These are phyloP conservation scores for Cercospora zeina DNA, from an alignment of 2,329 filamentous ascomycete species.

Conservation along the genomic window DNA sequence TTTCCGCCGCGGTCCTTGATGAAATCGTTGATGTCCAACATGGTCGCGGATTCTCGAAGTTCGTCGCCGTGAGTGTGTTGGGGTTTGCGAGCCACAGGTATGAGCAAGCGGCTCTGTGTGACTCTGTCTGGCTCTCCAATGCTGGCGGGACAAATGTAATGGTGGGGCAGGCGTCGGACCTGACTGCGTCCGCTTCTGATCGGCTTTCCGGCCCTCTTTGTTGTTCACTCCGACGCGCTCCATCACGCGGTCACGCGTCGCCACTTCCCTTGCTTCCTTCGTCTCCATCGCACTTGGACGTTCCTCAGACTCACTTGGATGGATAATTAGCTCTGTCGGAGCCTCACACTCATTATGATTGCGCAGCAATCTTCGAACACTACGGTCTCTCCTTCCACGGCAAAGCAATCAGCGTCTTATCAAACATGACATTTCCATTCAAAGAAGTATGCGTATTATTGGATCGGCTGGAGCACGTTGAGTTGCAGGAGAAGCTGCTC, in stretches of 20 bases:
- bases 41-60: constrained; percentile 24
- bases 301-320: neutral
- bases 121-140: constrained; percentile 9
- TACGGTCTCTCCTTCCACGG: neutral
- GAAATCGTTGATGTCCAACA: constrained; percentile 54
- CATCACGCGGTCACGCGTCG: constrained; percentile 8
- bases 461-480: constrained; percentile 61
- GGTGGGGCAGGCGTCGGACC: constrained; percentile 2
- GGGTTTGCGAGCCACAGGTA: neutral
- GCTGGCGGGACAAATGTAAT: constrained; percentile 11
- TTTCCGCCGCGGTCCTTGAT: constrained; percentile 81
- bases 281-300: neutral
- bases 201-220: neutral
- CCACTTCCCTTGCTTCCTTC: neutral
- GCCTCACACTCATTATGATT: constrained; percentile 8
- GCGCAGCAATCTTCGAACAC: neutral
- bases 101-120: constrained; percentile 1
- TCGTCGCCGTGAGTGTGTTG: neutral
- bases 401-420: constrained; percentile 5
- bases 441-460: constrained; percentile 72
- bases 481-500: constrained; percentile 44
- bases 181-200: constrained; percentile 4
- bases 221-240: constrained; percentile 12
- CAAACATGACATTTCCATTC: constrained; percentile 65
- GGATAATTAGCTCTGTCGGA: neutral